Evolutionary conservation across 2,329 filamentous ascomycete genomes (phyloP).

Genomic region (Aspergillus sp.): DNA sequence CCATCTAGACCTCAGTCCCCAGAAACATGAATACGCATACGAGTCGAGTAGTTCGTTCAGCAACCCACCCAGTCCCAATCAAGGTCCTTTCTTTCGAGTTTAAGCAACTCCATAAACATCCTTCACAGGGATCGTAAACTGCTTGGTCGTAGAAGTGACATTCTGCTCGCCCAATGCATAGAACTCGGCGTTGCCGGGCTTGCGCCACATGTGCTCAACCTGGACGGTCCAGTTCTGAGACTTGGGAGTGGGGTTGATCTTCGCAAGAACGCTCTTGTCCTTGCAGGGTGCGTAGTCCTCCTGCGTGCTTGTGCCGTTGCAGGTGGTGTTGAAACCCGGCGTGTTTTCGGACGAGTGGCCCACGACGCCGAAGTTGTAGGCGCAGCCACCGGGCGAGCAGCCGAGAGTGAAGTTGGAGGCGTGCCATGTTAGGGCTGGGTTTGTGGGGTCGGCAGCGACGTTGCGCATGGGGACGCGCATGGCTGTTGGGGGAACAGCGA

Average conservation of each 20-base stretch:
- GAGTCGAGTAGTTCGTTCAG: not conserved
- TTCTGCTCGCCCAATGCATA: constrained; percentile 23
- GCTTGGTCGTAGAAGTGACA: constrained; percentile 18
- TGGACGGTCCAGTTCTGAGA: constrained; percentile 28
- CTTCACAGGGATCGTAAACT: constrained; percentile 24
- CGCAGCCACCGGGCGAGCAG: constrained; percentile 35
- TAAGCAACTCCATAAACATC: constrained; percentile 29
- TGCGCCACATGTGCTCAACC: constrained; percentile 28
- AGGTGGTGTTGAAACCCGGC: constrained; percentile 37
- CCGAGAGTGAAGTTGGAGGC: constrained; percentile 30
- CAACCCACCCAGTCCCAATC: not conserved
- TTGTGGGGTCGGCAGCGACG: not conserved
- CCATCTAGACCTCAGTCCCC: not conserved
- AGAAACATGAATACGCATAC: not conserved
- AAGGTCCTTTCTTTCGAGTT: not conserved
- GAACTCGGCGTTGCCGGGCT: constrained; percentile 16
- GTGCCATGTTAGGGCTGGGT: constrained; percentile 28
- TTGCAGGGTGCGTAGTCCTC: constrained; percentile 24
- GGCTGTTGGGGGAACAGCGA: constrained; percentile 9
- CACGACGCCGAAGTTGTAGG: constrained; percentile 33
- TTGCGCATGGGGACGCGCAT: not conserved
- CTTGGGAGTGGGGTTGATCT: constrained; percentile 14
- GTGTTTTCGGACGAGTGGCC: constrained; percentile 26
- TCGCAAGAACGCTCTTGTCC: constrained; percentile 21
- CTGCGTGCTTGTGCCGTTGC: constrained; percentile 27